These are phyloP conservation scores for Diospyros kaki DNA, from an alignment of 148 eudicot genomes.

Conservation along the genomic window DNA sequence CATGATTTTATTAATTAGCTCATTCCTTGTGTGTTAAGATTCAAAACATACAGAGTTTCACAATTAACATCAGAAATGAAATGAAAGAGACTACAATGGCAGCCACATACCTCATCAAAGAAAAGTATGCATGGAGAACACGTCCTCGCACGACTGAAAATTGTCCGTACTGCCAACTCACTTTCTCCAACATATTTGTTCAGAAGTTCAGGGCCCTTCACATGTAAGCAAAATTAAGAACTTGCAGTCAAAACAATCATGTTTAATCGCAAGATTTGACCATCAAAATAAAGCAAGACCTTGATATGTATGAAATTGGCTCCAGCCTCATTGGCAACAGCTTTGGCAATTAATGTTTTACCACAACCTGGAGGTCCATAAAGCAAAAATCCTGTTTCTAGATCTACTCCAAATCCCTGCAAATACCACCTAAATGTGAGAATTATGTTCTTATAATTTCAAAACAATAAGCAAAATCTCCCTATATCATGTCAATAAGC, in stretches of 20 bases:
- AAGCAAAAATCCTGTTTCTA: conserved; percentile 35
- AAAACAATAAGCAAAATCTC: not conserved
- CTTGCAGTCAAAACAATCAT: not conserved
- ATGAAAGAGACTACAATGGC: not conserved
- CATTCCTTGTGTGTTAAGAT: not conserved
- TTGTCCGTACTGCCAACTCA: conserved; percentile 70
- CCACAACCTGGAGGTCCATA: conserved; percentile 12
- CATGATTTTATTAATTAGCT: not conserved
- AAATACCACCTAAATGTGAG: conserved; percentile 11
- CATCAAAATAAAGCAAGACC: conserved; percentile 34
- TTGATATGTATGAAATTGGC: conserved; percentile 87
- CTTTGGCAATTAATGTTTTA: conserved; percentile 5
- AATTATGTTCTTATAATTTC: not conserved
- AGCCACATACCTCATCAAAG: conserved; percentile 76
- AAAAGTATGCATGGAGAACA: conserved; percentile 91
- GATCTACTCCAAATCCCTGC: conserved; percentile 54
- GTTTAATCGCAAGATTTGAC: not conserved
- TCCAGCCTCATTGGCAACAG: conserved; percentile 84
- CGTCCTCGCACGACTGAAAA: conserved; percentile 80
- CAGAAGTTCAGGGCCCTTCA: conserved; percentile 84
- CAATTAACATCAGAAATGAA: too few relatives aligned
- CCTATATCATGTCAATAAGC: not conserved
- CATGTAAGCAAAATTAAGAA: not conserved
- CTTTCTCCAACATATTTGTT: conserved; percentile 92
- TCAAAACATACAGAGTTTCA: not conserved